Evolutionary conservation across 306 rosid species (phyloP).

Genomic region (Pachyrhizus erosus): DNA sequence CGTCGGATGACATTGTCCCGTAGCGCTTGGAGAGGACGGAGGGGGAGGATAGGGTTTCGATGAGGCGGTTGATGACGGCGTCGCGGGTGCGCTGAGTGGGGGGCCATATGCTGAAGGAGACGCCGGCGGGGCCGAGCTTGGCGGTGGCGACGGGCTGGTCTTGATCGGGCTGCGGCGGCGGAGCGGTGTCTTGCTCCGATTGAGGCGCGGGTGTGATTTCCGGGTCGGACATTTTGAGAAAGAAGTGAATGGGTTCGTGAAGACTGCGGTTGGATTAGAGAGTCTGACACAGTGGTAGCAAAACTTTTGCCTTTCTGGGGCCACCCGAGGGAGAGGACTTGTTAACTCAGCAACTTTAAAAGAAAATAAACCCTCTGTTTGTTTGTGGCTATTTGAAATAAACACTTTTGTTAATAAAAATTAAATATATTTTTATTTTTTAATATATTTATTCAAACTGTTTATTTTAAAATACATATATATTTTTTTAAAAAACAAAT

Average conservation of each 20-base stretch:
- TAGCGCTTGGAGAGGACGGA: constrained; percentile 95
- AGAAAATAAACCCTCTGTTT: background rate
- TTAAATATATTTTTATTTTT: no score
- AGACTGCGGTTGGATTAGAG: background rate
- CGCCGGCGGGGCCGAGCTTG: constrained; percentile 34
- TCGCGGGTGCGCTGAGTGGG: constrained; percentile 95
- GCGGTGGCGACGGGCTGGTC: constrained; percentile 33
- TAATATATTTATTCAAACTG: no score
- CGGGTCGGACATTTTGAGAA: constrained; percentile 59
- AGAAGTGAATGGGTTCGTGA: background rate
- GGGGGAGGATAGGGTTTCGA: constrained; percentile 79
- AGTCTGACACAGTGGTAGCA: background rate
- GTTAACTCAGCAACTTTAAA: background rate
- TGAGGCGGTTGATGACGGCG: constrained; percentile 77
- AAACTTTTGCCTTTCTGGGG: background rate
- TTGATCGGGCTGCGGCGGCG: background rate
- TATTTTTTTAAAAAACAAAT: no score
- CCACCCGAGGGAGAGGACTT: background rate
- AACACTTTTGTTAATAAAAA: no score
- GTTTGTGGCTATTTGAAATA: no score
- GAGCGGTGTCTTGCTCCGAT: constrained; percentile 35
- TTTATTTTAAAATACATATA: no score
- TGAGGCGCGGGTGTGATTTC: constrained; percentile 43
- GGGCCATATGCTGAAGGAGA: constrained; percentile 89
- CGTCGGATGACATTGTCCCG: constrained; percentile 69